These are phyloP conservation scores for Dentipellis sp. DNA, from an alignment of 768 basidiomycete species.

Conservation along the genomic window DNA sequence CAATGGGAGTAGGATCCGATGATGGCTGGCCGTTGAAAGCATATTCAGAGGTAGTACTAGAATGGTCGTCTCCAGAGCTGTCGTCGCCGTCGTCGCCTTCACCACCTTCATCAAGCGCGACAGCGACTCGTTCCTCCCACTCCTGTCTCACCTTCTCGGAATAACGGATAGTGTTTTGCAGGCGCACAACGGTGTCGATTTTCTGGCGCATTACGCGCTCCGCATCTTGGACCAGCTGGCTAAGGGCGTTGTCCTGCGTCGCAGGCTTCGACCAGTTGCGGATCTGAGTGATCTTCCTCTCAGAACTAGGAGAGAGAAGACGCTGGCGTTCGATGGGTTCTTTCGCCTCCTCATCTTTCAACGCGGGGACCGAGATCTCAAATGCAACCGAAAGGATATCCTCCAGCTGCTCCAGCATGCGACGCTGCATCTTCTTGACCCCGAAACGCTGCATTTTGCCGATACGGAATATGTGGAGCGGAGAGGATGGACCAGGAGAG, in stretches of 20 bases:
- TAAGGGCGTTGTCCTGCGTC: constrained; percentile 78
- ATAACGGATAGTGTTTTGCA: constrained; percentile 96
- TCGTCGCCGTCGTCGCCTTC: constrained; percentile 45
- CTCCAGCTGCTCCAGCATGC: constrained; percentile 77
- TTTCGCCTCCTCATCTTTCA: constrained; percentile 86
- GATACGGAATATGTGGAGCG: constrained; percentile 66
- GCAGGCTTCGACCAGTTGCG: constrained; percentile 81
- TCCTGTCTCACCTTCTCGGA: constrained; percentile 95
- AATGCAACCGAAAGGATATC: constrained; percentile 74
- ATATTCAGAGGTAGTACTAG: constrained; percentile 60
- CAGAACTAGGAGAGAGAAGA: constrained; percentile 81
- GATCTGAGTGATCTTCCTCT: constrained; percentile 76
- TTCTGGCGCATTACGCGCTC: constrained; percentile 89
- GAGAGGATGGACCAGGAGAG: constrained; percentile 63
- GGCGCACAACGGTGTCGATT: constrained; percentile 87
- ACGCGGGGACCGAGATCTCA: constrained; percentile 78
- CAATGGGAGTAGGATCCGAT: constrained; percentile 60
- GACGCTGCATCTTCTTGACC: constrained; percentile 74
- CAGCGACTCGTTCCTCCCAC: constrained; percentile 86
- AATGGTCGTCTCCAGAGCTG: constrained; percentile 35
- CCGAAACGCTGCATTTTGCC: constrained; percentile 69
- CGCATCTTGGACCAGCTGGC: constrained; percentile 77
- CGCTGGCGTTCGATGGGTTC: constrained; percentile 91
- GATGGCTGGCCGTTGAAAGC: constrained; percentile 40
- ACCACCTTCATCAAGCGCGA: constrained; percentile 47